Percentiles rank a stretch among this genome's conserved stretches.
These are phyloP conservation scores for Endogone sp. DNA, from an alignment of 192 early-diverging fungal genomes.

Conservation along the genomic window DNA sequence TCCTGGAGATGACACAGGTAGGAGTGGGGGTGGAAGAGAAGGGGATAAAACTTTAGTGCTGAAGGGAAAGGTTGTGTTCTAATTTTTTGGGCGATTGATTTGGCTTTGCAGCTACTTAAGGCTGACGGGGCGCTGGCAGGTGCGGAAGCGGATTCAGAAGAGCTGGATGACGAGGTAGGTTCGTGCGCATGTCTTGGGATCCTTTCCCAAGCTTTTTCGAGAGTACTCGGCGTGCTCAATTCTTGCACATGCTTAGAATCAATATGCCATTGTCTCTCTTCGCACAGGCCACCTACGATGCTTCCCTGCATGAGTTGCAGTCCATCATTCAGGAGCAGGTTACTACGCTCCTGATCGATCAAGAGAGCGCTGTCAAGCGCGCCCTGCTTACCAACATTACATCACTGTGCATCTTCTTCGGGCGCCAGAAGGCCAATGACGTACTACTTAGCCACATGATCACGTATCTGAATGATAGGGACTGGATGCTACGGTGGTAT, in stretches of 20 bases:
- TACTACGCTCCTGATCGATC: constrained; percentile 75
- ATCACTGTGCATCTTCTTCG: constrained; percentile 79
- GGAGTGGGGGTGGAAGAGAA: constrained; percentile 35
- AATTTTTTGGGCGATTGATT: not conserved
- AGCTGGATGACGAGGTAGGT: constrained; percentile 45
- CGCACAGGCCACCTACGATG: constrained; percentile 64
- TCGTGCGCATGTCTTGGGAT: not conserved
- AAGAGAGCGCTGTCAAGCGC: constrained; percentile 75
- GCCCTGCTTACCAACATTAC: constrained; percentile 81
- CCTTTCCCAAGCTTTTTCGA: not conserved
- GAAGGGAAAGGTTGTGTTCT: not conserved
- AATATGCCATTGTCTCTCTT: not conserved
- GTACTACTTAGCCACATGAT: constrained; percentile 89
- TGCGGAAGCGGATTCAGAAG: constrained; percentile 34
- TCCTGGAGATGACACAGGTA: constrained; percentile 72
- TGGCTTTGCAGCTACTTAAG: constrained; percentile 33
- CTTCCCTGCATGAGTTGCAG: constrained; percentile 70
- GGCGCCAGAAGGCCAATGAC: constrained; percentile 76
- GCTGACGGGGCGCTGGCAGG: constrained; percentile 39
- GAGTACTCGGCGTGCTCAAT: not conserved
- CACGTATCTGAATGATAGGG: constrained; percentile 93
- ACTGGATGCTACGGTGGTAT: constrained; percentile 89
- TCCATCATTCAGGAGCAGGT: constrained; percentile 79
- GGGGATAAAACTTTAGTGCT: no score
- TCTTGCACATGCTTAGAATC: constrained; percentile 1